Evolutionary conservation across 2,329 filamentous ascomycete species (phyloP), one percentile per base, ranked within the genome.

Genomic region (Huntiella savannae): DNA sequence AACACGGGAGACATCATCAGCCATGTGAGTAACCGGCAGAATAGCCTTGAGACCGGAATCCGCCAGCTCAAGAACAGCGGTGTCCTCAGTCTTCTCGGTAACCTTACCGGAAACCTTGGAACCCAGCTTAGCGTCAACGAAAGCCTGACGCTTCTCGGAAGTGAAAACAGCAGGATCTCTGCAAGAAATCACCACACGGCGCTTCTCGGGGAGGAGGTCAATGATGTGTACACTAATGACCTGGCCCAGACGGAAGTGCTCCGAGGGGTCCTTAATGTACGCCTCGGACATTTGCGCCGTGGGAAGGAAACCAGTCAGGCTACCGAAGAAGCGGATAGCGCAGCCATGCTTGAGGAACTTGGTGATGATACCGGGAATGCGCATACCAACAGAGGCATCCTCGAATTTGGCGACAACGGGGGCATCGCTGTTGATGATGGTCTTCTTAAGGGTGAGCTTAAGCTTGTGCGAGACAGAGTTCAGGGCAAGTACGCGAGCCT

Each of bases 211-310:
- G 54, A 93, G 77, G 43, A 95, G 76, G 43, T 79, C 82, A 33
- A 94, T 62, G n/a, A 92, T 77, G 56, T 88, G 83, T 15, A 95
- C 82, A 55, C 77, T 92, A 53, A 98, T 80, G 1, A 93, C 88
- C 59, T 98, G 91, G 1, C 91, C 92, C 38, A 77, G 64, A 33
- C 80, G 77, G 66, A 98, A 98, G 62, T 96, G 87, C 56, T 92
- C 78, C 40, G 74, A 75, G 4, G 91, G 86, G 56, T 95, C 82
- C 53, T 81, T 75, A 56, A 98, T 95, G 57, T 81, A 95, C 8
- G 87, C 86, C 59, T 98, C 91, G 59, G 91, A 96, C 91, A 98
- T 98, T 62, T 98, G 88, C 1, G 83, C 83, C 1, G 93, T 79
- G 2, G 91, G 91, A 46, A 98, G 69, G 65, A 92, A 98, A 6